Percentiles rank a stretch among this genome's conserved stretches.
Evolutionary conservation across 805 yeast genomes (phyloP).

Genomic region (Starmerella ratchasimensis): DNA sequence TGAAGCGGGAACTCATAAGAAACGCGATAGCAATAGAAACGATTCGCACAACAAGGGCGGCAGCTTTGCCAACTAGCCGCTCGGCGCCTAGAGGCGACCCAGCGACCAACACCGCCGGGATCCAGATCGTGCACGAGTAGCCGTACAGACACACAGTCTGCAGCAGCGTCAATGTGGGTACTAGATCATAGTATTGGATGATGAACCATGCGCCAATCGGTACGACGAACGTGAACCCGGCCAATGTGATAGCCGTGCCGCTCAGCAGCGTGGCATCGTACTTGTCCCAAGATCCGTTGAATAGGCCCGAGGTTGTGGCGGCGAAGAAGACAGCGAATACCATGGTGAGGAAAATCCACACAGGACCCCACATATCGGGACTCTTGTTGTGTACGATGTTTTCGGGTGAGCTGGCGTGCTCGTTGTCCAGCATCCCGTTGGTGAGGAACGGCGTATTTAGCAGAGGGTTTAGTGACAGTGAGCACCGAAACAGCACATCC

Average conservation of each 20-base stretch:
- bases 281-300: constrained; percentile 43
- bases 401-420: constrained; percentile 14
- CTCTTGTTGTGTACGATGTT: constrained; percentile 28
- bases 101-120: constrained; percentile 58
- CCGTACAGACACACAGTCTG: constrained; percentile 67
- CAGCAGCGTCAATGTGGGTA: constrained; percentile 32
- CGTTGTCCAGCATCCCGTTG: constrained; percentile 19
- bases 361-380: constrained; percentile 73
- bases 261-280: constrained; percentile 50
- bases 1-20: constrained; percentile 28
- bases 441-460: constrained; percentile 19
- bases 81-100: constrained; percentile 44
- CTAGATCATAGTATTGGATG: constrained; percentile 44
- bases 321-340: constrained; percentile 62
- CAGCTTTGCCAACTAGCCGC: constrained; percentile 31
- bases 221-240: constrained; percentile 57
- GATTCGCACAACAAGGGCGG: constrained; percentile 45
- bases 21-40: constrained; percentile 46
- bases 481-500: constrained; percentile 44
- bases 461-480: constrained; percentile 45
- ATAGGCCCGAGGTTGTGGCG: constrained; percentile 50
- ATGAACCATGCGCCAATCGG: constrained; percentile 45
- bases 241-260: constrained; percentile 55
- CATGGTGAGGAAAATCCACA: constrained; percentile 82
- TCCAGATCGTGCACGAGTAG: constrained; percentile 71